Base-by-base conservation (phyloP, 2,329 filamentous ascomycete species). In the Ascochyta lentis region DNA sequence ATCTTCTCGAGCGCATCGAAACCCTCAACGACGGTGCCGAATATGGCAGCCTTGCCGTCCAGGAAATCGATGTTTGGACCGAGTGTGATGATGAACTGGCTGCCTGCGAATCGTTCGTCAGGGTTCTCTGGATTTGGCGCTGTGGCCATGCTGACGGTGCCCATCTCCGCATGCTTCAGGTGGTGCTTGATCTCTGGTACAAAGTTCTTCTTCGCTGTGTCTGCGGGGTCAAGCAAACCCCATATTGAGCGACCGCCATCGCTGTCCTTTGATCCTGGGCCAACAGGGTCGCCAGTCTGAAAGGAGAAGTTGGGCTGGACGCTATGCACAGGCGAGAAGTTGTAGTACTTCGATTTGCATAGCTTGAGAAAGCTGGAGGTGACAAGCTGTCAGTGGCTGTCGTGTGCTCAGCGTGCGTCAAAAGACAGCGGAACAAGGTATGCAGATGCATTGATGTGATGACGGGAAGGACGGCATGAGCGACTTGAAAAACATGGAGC, bases 261-360 rank as follows among this genome's bases (percentile, higher is more conserved):
- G 67, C 93, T 96, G 42, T 92, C 86, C 65, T 86, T 81, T 13
- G 92, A 91, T 54, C 89, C 86, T 12, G 93, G 94, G 12, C 95
- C 94, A 49, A 98, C 87, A 12, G 94, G 94, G 71, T 98, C 95
- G 74, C 94, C 94, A 29, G 91, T 96, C 77, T 98, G 94, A 78
- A 96, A 96, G 58, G 93, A 96, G 78, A 97, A 98, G 77, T 92
- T 88, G 75, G 94, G 95, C 73, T 97, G 95, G 34, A 99, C 86
- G 64, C 89, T 92, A 79, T 97, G 91, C 50, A 98, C 81, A 24
- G 94, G 95, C 6, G 92, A 88, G 76, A 96, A 98, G 81, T 98
- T 98, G 86, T 97, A 99, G 80, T 98, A 99, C 81, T 97, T 99
- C 78, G 92, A 83, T 80, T 98, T 98, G 86, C 95, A 97, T 67